Evolutionary conservation across 176 grass and related monocot species (phyloP), one percentile per base, ranked within the genome.

Genomic region (Musa acuminata): DNA sequence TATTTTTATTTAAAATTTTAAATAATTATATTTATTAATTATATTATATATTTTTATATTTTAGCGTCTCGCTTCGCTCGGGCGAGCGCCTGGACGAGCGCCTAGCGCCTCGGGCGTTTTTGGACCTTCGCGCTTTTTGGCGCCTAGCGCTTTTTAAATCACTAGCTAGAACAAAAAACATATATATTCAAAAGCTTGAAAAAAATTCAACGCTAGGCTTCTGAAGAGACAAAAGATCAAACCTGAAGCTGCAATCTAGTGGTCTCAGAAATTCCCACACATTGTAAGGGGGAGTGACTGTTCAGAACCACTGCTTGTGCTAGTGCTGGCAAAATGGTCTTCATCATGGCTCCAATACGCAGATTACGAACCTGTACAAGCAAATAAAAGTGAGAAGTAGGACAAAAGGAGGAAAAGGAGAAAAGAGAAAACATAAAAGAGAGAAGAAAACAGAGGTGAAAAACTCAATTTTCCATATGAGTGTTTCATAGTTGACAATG

Each of bases 271-370:
- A 85, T 75, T 65, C 80, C 60, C 49, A 67, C 53, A 70, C 54
- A 80, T 68, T 76, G 66, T 71, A 57, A 9, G 62, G 43, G 48
- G 55, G 22, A 65, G 57, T 74, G 84, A 81, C 67, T 77, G 82
- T 98, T 78, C 72, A 98, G 64, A 60, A 89, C 82, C 85, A 98
- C 82, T 76, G 94, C 90, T 85, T 98, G 90, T 80, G 90, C 87
- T 84, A 98, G 80, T 13, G 94, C 80, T 75, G 90, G 87, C 78
- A 93, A 85, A 76, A 93, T 89, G 72, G 90, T 93, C 85, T 83
- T 98, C 94, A 97, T 98, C 94, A 91, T 93, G 73, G 88, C 94
- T 16, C 94, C 94, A 74, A 98, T 91, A 72, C 90, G 90, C 83
- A 98, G 72, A 83, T 98, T 98, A 74, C 84, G 87, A 59, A 98